Evolutionary conservation across 2,329 filamentous ascomycete species (phyloP), one percentile per base, ranked within the genome.

Genomic region (Beauveria brongniartii): DNA sequence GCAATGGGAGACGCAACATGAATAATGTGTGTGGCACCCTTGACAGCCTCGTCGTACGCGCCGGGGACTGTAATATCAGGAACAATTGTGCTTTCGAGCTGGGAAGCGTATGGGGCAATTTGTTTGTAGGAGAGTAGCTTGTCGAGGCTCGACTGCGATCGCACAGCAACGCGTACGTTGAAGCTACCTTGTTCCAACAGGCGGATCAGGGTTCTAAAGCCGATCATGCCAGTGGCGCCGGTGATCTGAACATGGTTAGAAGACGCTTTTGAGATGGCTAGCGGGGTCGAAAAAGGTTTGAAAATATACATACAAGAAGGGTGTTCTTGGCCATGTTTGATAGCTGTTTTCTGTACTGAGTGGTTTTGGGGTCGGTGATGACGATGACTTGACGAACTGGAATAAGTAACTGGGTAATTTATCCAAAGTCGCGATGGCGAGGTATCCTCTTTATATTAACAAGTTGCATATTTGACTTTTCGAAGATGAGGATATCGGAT

Each of bases 11-110:
- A 69, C 1, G 70, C 70, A n/a, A 67, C 52, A 60, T 72, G 70
- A 20, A 74, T 65, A 53, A 79, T 69, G 64, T 72, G 74, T 18
- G 69, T 69, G 44, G 75, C 73, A 3, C 69, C 75, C 47, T 72
- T 66, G 59, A 76, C 69, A 14, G 74, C 75, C 30, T 75, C 69
- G 30, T 78, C 72, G 55, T 75, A 78, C 2, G 76, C 76, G 18
- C 69, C 69, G 0, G 68, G 65, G 3, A 64, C 65, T 0, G 69
- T 66, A 26, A 78, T 71, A 55, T 77, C 73, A 1, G 74, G 72
- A 1, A 79, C 71, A 40, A 74, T 61, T 24, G 67, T 62, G 61
- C 66, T 67, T 8, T 65, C 65, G 1, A 71, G 65, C 20, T 66
- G 64, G 43, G 58, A 61, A 2, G 18, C n/a, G 16, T 55, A 55